A percentile compares a stretch with the other conserved stretches of the same genome.
Conservation (phyloP, 1,284 basidiomycete genomes). For the Sporisorium graminicola region DNA sequence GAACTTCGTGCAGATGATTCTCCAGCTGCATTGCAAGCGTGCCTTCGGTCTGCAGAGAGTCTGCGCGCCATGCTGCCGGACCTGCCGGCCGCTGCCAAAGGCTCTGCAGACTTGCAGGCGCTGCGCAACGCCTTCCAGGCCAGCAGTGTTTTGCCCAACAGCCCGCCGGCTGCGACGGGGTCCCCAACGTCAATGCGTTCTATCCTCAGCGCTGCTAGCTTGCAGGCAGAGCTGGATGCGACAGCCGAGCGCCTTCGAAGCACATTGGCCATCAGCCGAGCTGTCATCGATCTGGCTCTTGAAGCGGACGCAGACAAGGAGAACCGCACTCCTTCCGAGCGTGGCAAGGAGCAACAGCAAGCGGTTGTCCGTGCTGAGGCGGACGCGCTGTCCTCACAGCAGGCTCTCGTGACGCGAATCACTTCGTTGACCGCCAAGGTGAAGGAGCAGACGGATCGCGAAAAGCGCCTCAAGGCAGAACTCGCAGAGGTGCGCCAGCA, state of each 20-base stretch:
- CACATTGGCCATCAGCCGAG: conserved; percentile 35
- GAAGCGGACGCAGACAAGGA: conserved; percentile 23
- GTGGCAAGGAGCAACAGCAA: conserved; percentile 1
- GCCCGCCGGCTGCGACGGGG: conserved; percentile 6
- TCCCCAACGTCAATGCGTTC: conserved; percentile 18
- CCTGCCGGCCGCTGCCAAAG: conserved; percentile 27
- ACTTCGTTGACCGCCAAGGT: conserved; percentile 26
- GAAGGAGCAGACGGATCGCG: conserved; percentile 25
- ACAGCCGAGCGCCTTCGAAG: conserved; percentile 24
- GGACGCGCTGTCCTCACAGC: conserved; percentile 22
- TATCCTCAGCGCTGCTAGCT: conserved; percentile 12
- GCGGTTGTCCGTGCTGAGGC: conserved; percentile 7
- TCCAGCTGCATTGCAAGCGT: conserved; percentile 24
- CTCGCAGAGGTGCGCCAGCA: conserved; percentile 26
- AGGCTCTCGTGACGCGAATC: conserved; percentile 24
- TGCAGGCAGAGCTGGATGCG: conserved; percentile 37
- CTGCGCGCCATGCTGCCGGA: conserved; percentile 41
- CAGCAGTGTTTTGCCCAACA: background rate
- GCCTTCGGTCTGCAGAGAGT: conserved; percentile 23
- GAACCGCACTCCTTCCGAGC: conserved; percentile 3
- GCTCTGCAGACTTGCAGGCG: conserved; percentile 31
- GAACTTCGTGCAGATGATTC: conserved; percentile 34
- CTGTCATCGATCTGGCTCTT: conserved; percentile 34
- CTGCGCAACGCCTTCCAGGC: conserved; percentile 38
- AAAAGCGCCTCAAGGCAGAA: conserved; percentile 28